Evolutionary conservation across 2,329 filamentous ascomycete species (phyloP).

Genomic region (Sporothrix mexicana): DNA sequence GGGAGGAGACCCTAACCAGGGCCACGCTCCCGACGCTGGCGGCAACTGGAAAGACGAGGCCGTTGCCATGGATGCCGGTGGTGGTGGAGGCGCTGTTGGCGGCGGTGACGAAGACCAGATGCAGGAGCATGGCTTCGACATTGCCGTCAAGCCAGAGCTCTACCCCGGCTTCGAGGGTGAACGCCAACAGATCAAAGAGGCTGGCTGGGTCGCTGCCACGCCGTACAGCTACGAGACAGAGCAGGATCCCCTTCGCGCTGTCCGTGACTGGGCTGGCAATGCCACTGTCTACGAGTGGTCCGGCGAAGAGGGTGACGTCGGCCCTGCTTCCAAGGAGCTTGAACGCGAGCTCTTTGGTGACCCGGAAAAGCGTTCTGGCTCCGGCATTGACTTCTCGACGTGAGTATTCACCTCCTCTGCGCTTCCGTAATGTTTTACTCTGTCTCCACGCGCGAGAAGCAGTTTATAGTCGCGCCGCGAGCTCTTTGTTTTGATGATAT

Average conservation of each 20-base stretch:
- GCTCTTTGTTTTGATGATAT: background rate
- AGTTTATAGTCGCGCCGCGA: background rate
- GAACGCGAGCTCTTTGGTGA: constrained; percentile 77
- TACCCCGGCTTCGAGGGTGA: constrained; percentile 37
- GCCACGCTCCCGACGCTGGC: background rate
- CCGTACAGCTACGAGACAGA: constrained; percentile 57
- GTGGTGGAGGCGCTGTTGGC: background rate
- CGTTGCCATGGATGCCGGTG: background rate
- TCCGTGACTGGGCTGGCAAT: constrained; percentile 55
- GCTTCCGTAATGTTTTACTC: constrained; percentile 32
- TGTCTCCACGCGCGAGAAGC: background rate
- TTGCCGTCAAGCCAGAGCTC: constrained; percentile 35
- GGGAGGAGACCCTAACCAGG: background rate
- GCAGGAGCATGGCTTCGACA: constrained; percentile 30
- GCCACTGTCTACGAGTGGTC: constrained; percentile 81
- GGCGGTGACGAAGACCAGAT: constrained; percentile 6
- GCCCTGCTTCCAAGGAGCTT: constrained; percentile 70
- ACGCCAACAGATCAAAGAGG: constrained; percentile 41
- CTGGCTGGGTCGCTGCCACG: constrained; percentile 54
- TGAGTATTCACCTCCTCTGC: constrained; percentile 23
- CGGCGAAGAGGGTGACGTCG: constrained; percentile 85
- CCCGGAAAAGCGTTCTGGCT: constrained; percentile 54
- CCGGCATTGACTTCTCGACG: constrained; percentile 67
- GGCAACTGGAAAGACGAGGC: constrained; percentile 23
- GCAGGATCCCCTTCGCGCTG: constrained; percentile 37